Percentiles rank a stretch among this genome's conserved stretches.
Evolutionary conservation across 352 stramenopile species (phyloP).

Genomic region (Thraustochytrium sp.): DNA sequence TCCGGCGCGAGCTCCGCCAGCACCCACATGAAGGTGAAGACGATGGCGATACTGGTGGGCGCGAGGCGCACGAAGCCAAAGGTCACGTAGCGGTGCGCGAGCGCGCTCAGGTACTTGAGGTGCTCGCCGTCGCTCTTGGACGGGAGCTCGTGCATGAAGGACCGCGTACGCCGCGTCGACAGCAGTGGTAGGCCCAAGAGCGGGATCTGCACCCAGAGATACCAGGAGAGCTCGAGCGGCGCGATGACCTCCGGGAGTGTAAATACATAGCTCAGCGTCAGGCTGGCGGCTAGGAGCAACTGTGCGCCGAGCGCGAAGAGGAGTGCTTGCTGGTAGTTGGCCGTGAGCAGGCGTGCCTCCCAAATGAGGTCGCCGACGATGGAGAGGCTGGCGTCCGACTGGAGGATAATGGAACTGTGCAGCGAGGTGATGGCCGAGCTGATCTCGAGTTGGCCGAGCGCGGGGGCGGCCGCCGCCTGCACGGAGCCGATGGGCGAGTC

Average conservation of each 20-base stretch:
- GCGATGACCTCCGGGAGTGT: not conserved
- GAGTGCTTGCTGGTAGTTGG: slow-evolving; percentile 23
- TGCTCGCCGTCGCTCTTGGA: slow-evolving; percentile 8
- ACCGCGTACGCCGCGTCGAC: not conserved
- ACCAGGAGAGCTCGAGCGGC: not conserved
- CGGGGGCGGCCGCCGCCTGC: not conserved
- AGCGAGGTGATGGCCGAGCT: slow-evolving; percentile 17
- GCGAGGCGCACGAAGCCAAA: not conserved
- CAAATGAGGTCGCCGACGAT: slow-evolving; percentile 36
- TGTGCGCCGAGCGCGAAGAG: not conserved
- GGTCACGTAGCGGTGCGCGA: not conserved
- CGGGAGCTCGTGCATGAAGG: slow-evolving; percentile 21
- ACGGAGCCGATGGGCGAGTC: too few species aligned
- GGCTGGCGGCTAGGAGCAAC: not conserved
- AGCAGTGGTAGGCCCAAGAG: slow-evolving; percentile 14
- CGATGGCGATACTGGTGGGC: not conserved
- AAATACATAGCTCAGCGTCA: slow-evolving; percentile 15
- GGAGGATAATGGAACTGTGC: slow-evolving; percentile 1
- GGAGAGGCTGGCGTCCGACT: slow-evolving; percentile 25
- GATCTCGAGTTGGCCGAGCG: slow-evolving; percentile 2
- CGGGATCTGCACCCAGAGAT: slow-evolving; percentile 3
- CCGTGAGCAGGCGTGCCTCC: slow-evolving; percentile 12
- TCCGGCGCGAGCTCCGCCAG: not conserved
- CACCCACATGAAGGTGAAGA: not conserved
- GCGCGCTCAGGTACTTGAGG: not conserved